Evolutionary conservation across 2,329 filamentous ascomycete species (phyloP).

Genomic region (Cylindrodendrum hubeiense): DNA sequence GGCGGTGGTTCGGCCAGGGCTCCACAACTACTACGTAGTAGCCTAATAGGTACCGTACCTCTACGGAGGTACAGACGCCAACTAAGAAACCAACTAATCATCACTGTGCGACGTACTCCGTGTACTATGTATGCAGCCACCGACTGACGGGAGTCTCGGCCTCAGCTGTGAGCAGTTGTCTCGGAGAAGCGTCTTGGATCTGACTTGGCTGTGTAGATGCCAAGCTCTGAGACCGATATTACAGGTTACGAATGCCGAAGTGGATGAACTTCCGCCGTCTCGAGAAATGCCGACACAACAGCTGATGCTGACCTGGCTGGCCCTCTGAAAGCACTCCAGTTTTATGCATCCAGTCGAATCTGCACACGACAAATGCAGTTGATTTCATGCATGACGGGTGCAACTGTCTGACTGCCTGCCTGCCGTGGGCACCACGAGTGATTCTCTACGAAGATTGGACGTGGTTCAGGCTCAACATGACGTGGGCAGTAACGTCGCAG

Average conservation of each 20-base stretch:
- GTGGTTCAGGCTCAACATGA: conserved; percentile 4
- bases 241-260: not conserved
- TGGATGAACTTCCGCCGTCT: too few species aligned
- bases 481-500: conserved; percentile 7
- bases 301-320: too few species aligned
- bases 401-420: not conserved
- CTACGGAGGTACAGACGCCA: not conserved
- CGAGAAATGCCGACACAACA: too few species aligned
- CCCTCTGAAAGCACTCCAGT: too few species aligned
- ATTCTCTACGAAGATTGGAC: not conserved
- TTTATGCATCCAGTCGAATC: not conserved
- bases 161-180: not conserved
- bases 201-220: not conserved
- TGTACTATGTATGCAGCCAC: not conserved
- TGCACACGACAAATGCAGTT: not conserved
- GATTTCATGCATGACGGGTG: not conserved
- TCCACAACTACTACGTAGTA: conserved; percentile 15
- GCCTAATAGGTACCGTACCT: too few species aligned
- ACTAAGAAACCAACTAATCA: conserved; percentile 7
- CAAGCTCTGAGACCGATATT: not conserved
- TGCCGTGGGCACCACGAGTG: not conserved
- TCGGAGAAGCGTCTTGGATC: not conserved
- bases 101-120: not conserved
- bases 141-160: not conserved
- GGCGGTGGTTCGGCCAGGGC: conserved; percentile 8